These are phyloP conservation scores for Xylaria venustula DNA, from an alignment of 495 filamentous ascomycete species.

Conservation along the genomic window DNA sequence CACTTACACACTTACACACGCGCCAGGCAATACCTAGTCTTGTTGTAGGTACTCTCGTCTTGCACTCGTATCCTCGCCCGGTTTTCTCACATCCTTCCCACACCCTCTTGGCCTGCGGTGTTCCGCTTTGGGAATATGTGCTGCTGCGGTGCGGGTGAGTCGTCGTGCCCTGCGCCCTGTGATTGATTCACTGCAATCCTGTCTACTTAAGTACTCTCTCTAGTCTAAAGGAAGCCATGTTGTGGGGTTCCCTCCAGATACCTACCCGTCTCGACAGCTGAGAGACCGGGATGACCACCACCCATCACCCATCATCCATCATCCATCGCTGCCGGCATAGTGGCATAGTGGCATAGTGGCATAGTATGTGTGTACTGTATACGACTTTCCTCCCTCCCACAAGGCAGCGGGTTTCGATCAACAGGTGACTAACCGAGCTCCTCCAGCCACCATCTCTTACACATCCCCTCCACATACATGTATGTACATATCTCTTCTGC, in stretches of 20 bases:
- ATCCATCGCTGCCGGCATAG: too few relatives aligned
- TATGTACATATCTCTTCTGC: constrained; percentile 20
- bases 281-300: constrained; percentile 28
- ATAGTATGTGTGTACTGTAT: too few relatives aligned
- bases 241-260: constrained; percentile 12
- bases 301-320: constrained; percentile 17
- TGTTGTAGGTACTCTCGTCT: not conserved
- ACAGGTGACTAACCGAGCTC: constrained; percentile 29
- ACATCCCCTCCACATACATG: constrained; percentile 13
- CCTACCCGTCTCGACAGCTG: constrained; percentile 13
- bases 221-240: constrained; percentile 20
- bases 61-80: constrained; percentile 17
- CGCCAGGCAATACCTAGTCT: too few relatives aligned
- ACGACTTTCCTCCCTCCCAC: constrained; percentile 17
- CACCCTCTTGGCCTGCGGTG: constrained; percentile 29
- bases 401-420: constrained; percentile 24
- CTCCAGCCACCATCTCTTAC: constrained; percentile 15
- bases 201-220: too few relatives aligned
- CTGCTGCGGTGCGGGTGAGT: too few relatives aligned
- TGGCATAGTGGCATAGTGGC: too few relatives aligned
- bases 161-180: constrained; percentile 24
- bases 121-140: constrained; percentile 27
- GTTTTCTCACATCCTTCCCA: constrained; percentile 18
- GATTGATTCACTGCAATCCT: constrained; percentile 22
- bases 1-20: too few relatives aligned